Percentiles rank a stretch among this genome's conserved stretches.
Evolutionary conservation across 257 asterid species (phyloP).

Genomic region (Lycium barbarum): DNA sequence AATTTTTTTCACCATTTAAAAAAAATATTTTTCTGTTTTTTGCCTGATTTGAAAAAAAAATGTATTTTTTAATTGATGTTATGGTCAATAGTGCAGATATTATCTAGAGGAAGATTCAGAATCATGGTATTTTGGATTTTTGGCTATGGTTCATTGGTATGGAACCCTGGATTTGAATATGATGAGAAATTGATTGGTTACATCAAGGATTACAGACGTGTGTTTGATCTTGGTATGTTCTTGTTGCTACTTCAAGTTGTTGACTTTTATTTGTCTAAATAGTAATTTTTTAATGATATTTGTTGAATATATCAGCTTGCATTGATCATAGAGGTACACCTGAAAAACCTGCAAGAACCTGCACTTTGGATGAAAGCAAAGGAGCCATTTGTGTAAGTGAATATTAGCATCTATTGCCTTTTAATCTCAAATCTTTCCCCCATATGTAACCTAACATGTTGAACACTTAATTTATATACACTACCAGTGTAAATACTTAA

Average conservation of each 20-base stretch:
- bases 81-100: constrained; percentile 16
- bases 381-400: constrained; percentile 83
- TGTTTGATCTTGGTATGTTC: constrained; percentile 81
- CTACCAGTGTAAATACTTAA: too few relatives aligned
- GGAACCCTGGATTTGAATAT: constrained; percentile 94
- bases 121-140: constrained; percentile 89
- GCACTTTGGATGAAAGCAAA: constrained; percentile 76
- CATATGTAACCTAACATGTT: too few relatives aligned
- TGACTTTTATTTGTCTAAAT: too few relatives aligned
- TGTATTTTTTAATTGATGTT: not conserved
- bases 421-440: too few relatives aligned
- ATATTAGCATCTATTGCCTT: not conserved
- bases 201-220: constrained; percentile 83
- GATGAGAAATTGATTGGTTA: constrained; percentile 84
- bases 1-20: not conserved
- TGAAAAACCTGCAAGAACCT: constrained; percentile 92
- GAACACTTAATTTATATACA: too few relatives aligned
- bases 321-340: constrained; percentile 97
- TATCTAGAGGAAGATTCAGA: constrained; percentile 23
- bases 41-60: not conserved
- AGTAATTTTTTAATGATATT: not conserved
- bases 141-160: constrained; percentile 90
- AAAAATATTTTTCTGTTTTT: not conserved
- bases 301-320: constrained; percentile 59
- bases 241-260: not conserved